Conservation (phyloP, 805 yeast species). For the Kodamaea leandrae region DNA sequence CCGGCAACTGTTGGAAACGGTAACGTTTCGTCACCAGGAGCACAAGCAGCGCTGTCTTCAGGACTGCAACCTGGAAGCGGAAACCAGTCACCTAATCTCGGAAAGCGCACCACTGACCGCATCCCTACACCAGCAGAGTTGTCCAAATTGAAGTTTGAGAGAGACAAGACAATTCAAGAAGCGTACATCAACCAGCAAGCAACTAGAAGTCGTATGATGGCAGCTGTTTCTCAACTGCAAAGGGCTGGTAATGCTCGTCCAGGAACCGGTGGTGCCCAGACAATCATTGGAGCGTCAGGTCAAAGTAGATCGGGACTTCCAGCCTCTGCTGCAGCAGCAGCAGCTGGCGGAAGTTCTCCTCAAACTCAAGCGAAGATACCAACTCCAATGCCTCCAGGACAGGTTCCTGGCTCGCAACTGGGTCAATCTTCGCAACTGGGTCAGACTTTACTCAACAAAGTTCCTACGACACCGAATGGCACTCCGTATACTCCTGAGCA, state of each 20-base stretch:
- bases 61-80: slow-evolving; percentile 1
- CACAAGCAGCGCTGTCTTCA: neutral
- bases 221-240: slow-evolving; percentile 39
- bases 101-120: slow-evolving; percentile 45
- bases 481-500: slow-evolving; percentile 61
- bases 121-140: slow-evolving; percentile 75
- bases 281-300: neutral
- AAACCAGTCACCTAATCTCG: neutral
- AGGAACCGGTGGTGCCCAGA: neutral
- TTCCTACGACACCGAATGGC: slow-evolving; percentile 53
- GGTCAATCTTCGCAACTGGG: slow-evolving; percentile 13
- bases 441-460: slow-evolving; percentile 18
- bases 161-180: slow-evolving; percentile 83
- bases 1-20: neutral
- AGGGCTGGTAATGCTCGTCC: slow-evolving; percentile 5
- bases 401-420: slow-evolving; percentile 1
- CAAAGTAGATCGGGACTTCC: neutral
- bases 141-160: slow-evolving; percentile 75
- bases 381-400: neutral
- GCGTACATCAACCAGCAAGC: slow-evolving; percentile 53
- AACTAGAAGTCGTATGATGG: slow-evolving; percentile 41
- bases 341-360: neutral
- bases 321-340: neutral
- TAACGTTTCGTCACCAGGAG: neutral
- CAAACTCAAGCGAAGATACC: neutral